Percentiles rank a stretch among this genome's conserved stretches.
phyloP scores from a whole-genome alignment of 192 early-diverging fungal genomes.

The Phycomyces nitens region DNA sequence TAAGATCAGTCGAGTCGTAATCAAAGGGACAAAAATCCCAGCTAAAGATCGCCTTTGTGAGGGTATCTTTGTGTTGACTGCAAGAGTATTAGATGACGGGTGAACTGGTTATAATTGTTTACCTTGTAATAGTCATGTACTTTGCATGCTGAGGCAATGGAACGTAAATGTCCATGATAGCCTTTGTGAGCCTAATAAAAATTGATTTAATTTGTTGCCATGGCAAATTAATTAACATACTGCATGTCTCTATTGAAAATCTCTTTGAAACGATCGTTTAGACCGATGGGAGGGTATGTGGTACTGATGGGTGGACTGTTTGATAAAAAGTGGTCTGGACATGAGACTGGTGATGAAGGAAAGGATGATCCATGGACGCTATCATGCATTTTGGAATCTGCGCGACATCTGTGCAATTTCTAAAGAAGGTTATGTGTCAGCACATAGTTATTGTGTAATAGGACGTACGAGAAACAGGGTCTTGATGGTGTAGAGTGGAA shows the following conservation, averaged over 20 bases:
- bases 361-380: neutral
- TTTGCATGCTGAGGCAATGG: conserved; percentile 2
- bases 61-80: conserved; percentile 35
- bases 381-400: neutral
- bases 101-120: too few species aligned
- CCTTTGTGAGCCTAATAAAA: conserved; percentile 11
- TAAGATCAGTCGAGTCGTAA: conserved; percentile 55
- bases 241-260: conserved; percentile 9
- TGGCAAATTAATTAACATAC: conserved; percentile 4
- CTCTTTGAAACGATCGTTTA: conserved; percentile 8
- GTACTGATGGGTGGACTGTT: neutral
- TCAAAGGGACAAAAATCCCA: conserved; percentile 76
- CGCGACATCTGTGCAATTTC: neutral
- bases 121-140: conserved; percentile 14
- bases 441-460: neutral
- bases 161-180: conserved; percentile 14
- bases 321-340: neutral
- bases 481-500: conserved; percentile 42
- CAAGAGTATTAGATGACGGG: conserved; percentile 1
- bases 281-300: neutral
- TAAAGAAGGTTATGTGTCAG: neutral
- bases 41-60: conserved; percentile 55
- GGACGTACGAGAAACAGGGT: conserved; percentile 51
- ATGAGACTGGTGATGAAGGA: conserved; percentile 3
- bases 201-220: neutral